Evolutionary conservation across 176 grass and related monocot species (phyloP), one percentile per base, ranked within the genome.

Genomic region (Typha latifolia): DNA sequence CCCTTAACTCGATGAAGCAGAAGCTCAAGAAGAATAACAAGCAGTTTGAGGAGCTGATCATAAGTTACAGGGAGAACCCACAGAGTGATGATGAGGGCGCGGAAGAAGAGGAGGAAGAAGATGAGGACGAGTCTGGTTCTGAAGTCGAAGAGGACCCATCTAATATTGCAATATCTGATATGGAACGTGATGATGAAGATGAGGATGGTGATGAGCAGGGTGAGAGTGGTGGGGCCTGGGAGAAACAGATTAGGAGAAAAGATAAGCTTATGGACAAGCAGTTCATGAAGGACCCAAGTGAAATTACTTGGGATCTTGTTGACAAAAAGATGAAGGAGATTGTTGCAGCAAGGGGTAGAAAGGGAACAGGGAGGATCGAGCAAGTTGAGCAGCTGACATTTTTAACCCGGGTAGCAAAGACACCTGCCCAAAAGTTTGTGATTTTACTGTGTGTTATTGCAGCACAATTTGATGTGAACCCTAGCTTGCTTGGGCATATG

Each of bases 11-110:
- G 2, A 84, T 92, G 88, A 97, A 81, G 62, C 93, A 97, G 52
- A 97, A 97, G 62, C 80, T 97, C 37, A 97, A 92, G 78, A 97
- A 97, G 81, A 97, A 97, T 21, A 97, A 97, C 47, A 97, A 97
- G 80, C 82, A 78, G 55, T 97, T 86, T 47, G 88, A 97, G 72
- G 89, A 97, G 12, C 71, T 80, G 66, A 89, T 97, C 27, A 70
- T 66, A 15, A 82, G 82, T 49, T 86, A 80, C 20, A 84, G 88
- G 48, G 77, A 86, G 22, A 73, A 91, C 49, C 93, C 93, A 1
- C 75, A 77, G 48, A 81, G 79, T 43, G 90, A 89, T 47, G 88
- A 92, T 37, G 88, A 91, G 29, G 82, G 66, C 2, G 72, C 61
- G 64, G 65, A 50, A 0, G 93, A 84, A 55, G 82, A 61, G 13